phyloP scores from a whole-genome alignment of 495 filamentous ascomycete genomes.

The Neurospora hispaniola region DNA sequence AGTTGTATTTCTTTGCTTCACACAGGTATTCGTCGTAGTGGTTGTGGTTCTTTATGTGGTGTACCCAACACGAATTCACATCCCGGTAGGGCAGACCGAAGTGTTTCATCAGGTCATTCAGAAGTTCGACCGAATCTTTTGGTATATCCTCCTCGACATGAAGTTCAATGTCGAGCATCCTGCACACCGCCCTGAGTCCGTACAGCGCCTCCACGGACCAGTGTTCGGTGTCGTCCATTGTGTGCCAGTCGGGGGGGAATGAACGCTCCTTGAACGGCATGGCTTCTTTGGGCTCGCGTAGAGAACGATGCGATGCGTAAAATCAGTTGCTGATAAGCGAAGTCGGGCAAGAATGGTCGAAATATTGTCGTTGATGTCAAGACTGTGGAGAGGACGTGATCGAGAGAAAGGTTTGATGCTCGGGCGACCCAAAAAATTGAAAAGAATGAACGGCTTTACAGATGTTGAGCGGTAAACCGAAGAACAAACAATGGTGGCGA shows the following conservation, averaged over 20 bases:
- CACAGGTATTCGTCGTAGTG: neutral
- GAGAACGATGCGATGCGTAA: neutral
- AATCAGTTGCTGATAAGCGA: neutral
- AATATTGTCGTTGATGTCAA: neutral
- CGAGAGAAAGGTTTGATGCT: neutral
- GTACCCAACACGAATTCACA: neutral
- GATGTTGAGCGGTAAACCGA: neutral
- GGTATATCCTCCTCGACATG: too few relatives aligned
- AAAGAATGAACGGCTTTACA: neutral
- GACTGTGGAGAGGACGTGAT: neutral
- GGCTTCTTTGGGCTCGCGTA: neutral
- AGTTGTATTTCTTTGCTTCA: neutral
- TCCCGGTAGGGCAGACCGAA: neutral
- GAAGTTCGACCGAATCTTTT: neutral
- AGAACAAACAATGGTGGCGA: neutral
- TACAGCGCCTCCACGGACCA: fast-evolving
- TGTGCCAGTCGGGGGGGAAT: neutral
- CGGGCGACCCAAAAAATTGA: neutral
- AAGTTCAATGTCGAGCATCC: neutral
- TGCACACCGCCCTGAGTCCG: neutral
- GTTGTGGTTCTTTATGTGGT: neutral
- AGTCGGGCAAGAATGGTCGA: neutral
- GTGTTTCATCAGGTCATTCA: neutral
- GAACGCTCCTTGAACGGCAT: neutral
- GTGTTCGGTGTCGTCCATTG: neutral